Evolutionary conservation across 2,329 filamentous ascomycete genomes (phyloP).

Genomic region (Ilyonectria mors-panacis): DNA sequence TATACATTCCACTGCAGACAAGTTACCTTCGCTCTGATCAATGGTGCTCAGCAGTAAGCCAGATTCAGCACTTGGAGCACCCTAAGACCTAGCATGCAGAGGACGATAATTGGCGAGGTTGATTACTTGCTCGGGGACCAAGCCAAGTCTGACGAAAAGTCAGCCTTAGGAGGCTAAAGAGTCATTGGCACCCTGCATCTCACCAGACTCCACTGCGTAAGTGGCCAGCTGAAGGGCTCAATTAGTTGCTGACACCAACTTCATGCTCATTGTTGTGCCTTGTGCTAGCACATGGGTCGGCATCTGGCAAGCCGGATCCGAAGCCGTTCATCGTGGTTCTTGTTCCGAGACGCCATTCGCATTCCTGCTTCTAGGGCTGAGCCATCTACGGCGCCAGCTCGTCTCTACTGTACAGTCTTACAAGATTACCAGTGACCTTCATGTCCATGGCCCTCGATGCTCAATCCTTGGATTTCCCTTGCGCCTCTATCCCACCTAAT

Average conservation of each 20-base stretch:
- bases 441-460: constrained; percentile 32
- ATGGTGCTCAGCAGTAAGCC: constrained; percentile 29
- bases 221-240: background rate
- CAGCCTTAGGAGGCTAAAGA: constrained; percentile 19
- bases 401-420: constrained; percentile 51
- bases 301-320: constrained; percentile 8
- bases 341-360: constrained; percentile 44
- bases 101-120: background rate
- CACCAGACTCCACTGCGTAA: constrained; percentile 17
- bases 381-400: constrained; percentile 40
- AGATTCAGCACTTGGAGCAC: constrained; percentile 22
- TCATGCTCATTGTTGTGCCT: background rate
- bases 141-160: constrained; percentile 20
- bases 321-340: constrained; percentile 20
- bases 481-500: constrained; percentile 30
- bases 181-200: background rate
- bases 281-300: background rate
- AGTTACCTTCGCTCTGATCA: constrained; percentile 2
- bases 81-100: background rate
- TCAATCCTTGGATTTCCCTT: constrained; percentile 31
- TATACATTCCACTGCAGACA: background rate
- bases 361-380: constrained; percentile 46
- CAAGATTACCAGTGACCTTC: constrained; percentile 41
- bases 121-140: background rate
- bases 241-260: constrained; percentile 21